phyloP scores from a whole-genome alignment of 805 yeast genomes.

The Cyberlindnera galapagoensis region DNA sequence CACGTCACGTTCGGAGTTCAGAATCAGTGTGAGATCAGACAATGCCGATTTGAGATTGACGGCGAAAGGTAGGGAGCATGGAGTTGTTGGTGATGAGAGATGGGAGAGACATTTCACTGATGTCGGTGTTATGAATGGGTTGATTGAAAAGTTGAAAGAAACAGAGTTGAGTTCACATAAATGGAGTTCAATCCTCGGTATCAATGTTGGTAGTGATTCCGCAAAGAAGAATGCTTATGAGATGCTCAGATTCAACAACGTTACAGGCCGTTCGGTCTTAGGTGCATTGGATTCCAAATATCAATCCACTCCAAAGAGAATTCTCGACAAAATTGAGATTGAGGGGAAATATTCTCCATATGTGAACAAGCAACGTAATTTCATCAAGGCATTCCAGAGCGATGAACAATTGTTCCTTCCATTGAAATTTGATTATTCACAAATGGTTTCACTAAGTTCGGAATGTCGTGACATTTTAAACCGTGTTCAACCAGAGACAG shows the following conservation, averaged over 20 bases:
- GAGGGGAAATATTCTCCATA: conserved; percentile 84
- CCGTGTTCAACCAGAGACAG: conserved; percentile 74
- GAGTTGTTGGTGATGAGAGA: conserved; percentile 60
- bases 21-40: conserved; percentile 86
- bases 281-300: conserved; percentile 18
- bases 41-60: conserved; percentile 90
- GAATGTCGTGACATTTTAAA: conserved; percentile 70
- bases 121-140: conserved; percentile 34
- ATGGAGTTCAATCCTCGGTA: conserved; percentile 52
- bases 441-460: conserved; percentile 57
- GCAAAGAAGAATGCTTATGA: conserved; percentile 62
- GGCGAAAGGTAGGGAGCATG: conserved; percentile 52
- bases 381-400: conserved; percentile 69
- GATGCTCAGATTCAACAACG: conserved; percentile 51
- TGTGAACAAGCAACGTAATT: conserved; percentile 63
- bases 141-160: conserved; percentile 39
- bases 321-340: conserved; percentile 57
- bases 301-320: conserved; percentile 33
- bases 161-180: conserved; percentile 44
- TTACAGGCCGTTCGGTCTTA: conserved; percentile 13
- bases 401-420: conserved; percentile 82
- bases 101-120: conserved; percentile 44
- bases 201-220: conserved; percentile 48
- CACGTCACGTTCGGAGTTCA: conserved; percentile 90
- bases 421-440: conserved; percentile 49